Evolutionary conservation across 2,329 filamentous ascomycete genomes (phyloP), one percentile per base, ranked within the genome.

Genomic region (Tolypocladium album): DNA sequence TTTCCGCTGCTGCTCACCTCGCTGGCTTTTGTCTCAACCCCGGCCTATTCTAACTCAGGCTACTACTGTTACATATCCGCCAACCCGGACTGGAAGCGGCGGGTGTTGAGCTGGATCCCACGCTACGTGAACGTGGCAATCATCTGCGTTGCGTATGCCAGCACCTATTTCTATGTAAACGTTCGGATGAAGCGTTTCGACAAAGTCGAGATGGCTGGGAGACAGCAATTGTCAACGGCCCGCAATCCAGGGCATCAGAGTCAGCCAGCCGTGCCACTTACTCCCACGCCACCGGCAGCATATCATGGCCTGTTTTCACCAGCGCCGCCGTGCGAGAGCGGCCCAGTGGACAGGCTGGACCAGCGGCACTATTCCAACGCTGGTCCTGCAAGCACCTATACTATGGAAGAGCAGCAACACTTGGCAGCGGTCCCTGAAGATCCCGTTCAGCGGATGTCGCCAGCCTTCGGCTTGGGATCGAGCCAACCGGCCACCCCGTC

Each of bases 21-120:
- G 0, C 70, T 91, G 9, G 84, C 87, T 0, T 91, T 90, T 64
- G 68, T 86, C 65, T 82, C 84, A 61, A 73, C 75, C 6, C 70
- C 71, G 1, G 84, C 79, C 2, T 91, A 88, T 67, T 74, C 82
- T 53, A 82, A 85, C 27, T 80, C 83, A 56, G 87, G 86, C 1
- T 82, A 85, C 24, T 88, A 86, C 66, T 93, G 89, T 70, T 87
- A 87, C 63, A 76, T 92, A 3, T 87, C 88, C 0, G 75, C 82
- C 20, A 77, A 82, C 4, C 86, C 87, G 0, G 79, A 80, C 62
- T 92, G 89, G 89, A 87, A 87, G 63, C 79, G 85, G 52, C 75
- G 87, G 20, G 84, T 82, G 0, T 75, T 92, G 2, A 82, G 82
- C 60, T 93, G 89, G 89, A 79, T 89, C 9, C 89, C 89, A 42